A percentile compares a stretch with the other conserved stretches of the same genome.
Evolutionary conservation across 306 rosid genomes (phyloP).

Genomic region (Casuarina equisetifolia): DNA sequence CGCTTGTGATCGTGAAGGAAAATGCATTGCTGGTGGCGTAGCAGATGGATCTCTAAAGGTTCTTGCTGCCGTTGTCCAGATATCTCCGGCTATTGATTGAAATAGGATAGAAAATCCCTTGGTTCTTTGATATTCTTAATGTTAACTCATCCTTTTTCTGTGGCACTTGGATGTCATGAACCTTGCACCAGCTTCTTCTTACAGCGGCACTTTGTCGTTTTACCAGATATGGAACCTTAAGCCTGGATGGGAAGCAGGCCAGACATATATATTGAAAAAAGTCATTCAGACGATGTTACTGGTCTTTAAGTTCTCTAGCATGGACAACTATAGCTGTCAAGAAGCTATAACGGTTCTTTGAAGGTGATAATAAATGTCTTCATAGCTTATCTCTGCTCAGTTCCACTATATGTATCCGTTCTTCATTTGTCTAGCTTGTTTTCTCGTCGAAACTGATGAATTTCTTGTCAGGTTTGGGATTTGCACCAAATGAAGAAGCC

Average conservation of each 20-base stretch:
- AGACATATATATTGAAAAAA: slow-evolving; percentile 61
- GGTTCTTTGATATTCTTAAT: background rate
- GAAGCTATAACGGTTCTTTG: slow-evolving; percentile 80
- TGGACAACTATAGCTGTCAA: slow-evolving; percentile 65
- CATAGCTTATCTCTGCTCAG: slow-evolving; percentile 7
- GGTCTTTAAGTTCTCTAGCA: slow-evolving; percentile 71
- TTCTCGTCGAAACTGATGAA: slow-evolving; percentile 21
- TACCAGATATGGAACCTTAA: slow-evolving; percentile 79
- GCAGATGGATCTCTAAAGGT: slow-evolving; percentile 98
- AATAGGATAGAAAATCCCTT: slow-evolving; percentile 5
- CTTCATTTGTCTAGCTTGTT: slow-evolving; percentile 1
- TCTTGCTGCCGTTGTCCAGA: slow-evolving; percentile 10
- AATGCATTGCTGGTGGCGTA: slow-evolving; percentile 83
- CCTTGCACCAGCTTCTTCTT: slow-evolving; percentile 18
- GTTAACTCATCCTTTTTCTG: background rate
- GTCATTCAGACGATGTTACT: slow-evolving; percentile 79
- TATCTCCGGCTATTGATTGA: slow-evolving; percentile 10
- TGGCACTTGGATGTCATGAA: slow-evolving; percentile 12
- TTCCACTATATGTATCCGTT: slow-evolving; percentile 4
- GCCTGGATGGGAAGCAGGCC: slow-evolving; percentile 99
- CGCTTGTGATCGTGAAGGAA: slow-evolving; percentile 85
- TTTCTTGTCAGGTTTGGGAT: slow-evolving; percentile 80
- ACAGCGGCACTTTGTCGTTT: slow-evolving; percentile 18
- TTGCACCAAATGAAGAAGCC: slow-evolving; percentile 73
- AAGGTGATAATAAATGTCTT: slow-evolving; percentile 52